A percentile compares a stretch with the other conserved stretches of the same genome.
Conservation (phyloP, 2,329 filamentous ascomycete genomes). For the Hymenotorrendiella dingleyae region DNA sequence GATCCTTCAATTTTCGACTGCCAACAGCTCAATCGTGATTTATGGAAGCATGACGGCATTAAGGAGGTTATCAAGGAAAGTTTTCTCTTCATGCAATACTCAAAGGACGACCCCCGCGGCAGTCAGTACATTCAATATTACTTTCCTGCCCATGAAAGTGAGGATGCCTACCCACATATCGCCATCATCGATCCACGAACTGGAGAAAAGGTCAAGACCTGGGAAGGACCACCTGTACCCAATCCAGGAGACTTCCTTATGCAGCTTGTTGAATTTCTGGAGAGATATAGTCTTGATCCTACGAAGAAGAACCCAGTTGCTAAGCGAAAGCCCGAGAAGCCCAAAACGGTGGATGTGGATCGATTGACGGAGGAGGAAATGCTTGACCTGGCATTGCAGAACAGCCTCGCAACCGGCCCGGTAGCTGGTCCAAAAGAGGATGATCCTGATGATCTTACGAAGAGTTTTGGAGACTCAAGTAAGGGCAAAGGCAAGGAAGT, state of each 20-base stretch:
- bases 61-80: slow-evolving; percentile 79
- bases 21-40: slow-evolving; percentile 86
- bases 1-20: slow-evolving; percentile 92
- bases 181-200: slow-evolving; percentile 93
- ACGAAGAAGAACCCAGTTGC: slow-evolving; percentile 92
- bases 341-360: slow-evolving; percentile 67
- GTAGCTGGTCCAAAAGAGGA: slow-evolving; percentile 49
- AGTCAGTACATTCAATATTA: slow-evolving; percentile 87
- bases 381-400: slow-evolving; percentile 87
- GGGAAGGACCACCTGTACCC: slow-evolving; percentile 80
- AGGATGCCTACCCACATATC: slow-evolving; percentile 92
- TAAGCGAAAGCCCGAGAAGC: slow-evolving; percentile 63
- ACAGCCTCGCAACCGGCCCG: slow-evolving; percentile 62
- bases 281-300: slow-evolving; percentile 83
- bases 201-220: slow-evolving; percentile 94
- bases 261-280: slow-evolving; percentile 92
- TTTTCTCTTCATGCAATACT: slow-evolving; percentile 94
- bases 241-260: slow-evolving; percentile 76
- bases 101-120: slow-evolving; percentile 74
- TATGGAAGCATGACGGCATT: slow-evolving; percentile 85
- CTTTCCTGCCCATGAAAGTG: slow-evolving; percentile 69
- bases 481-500: slow-evolving; percentile 50
- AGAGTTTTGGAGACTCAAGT: slow-evolving; percentile 45
- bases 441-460: slow-evolving; percentile 86
- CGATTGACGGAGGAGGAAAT: slow-evolving; percentile 97